Conservation (phyloP, 1,284 basidiomycete genomes). For the Ceratobasidium sp. region DNA sequence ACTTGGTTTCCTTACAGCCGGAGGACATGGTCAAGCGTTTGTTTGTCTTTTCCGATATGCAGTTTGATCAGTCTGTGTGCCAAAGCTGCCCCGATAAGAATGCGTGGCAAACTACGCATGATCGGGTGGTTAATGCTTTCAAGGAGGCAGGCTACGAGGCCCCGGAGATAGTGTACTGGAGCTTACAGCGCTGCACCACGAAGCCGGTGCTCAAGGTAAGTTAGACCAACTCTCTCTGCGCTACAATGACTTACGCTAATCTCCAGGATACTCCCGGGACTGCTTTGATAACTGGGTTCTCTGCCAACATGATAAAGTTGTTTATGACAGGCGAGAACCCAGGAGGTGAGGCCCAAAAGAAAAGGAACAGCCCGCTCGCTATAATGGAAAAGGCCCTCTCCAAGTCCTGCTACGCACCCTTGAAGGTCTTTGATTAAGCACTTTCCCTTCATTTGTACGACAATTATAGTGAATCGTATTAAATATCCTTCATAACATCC, state of each 20-base stretch:
- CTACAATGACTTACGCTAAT: not conserved
- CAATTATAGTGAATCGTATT: no score
- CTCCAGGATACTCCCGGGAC: conserved; percentile 56
- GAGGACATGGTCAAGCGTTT: conserved; percentile 72
- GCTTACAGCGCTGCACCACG: conserved; percentile 50
- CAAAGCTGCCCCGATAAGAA: conserved; percentile 11
- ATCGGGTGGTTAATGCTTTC: conserved; percentile 60
- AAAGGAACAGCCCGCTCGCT: conserved; percentile 42
- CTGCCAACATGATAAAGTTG: conserved; percentile 68
- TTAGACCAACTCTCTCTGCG: not conserved
- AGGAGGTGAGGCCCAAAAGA: conserved; percentile 48
- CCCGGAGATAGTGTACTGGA: conserved; percentile 67
- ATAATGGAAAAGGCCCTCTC: conserved; percentile 63
- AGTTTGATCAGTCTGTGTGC: conserved; percentile 61
- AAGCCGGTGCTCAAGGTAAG: conserved; percentile 38
- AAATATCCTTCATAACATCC: no score
- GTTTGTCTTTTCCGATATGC: conserved; percentile 78
- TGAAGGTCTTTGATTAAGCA: conserved; percentile 48
- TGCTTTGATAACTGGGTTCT: conserved; percentile 70
- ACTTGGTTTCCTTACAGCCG: conserved; percentile 45
- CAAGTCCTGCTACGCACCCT: conserved; percentile 55
- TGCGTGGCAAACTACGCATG: conserved; percentile 66
- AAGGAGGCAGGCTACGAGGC: conserved; percentile 66
- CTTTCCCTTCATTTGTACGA: no score
- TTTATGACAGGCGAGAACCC: conserved; percentile 62